These are phyloP conservation scores for Didymella segeticola DNA, from an alignment of 2,329 filamentous ascomycete species.

Conservation along the genomic window DNA sequence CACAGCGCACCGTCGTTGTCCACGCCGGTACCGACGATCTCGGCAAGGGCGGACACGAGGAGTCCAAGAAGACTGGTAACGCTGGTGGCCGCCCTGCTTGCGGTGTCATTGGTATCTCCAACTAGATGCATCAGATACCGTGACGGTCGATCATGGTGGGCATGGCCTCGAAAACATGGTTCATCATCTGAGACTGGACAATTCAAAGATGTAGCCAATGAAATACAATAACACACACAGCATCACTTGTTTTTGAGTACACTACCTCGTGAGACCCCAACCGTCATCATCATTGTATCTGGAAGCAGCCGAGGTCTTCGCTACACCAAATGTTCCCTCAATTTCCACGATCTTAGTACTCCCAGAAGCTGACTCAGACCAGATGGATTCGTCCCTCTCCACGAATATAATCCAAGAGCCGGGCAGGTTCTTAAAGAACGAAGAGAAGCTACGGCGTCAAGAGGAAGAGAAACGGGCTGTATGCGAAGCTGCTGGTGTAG, in stretches of 20 bases:
- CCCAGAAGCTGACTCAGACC: neutral
- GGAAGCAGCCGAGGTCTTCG: too few species aligned
- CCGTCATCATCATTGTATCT: too few species aligned
- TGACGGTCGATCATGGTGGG: neutral
- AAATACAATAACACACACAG: neutral
- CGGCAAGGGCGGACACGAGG: constrained; percentile 87
- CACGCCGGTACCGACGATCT: constrained; percentile 97
- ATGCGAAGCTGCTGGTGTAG: neutral
- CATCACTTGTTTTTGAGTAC: too few species aligned
- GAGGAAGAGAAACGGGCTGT: neutral
- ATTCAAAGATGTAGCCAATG: constrained; percentile 1
- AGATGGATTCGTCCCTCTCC: neutral
- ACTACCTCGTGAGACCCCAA: too few species aligned
- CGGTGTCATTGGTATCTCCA: constrained; percentile 91
- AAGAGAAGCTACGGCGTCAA: neutral
- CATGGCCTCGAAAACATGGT: neutral
- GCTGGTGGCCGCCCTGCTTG: constrained; percentile 92
- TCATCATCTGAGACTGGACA: neutral
- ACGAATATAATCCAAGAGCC: neutral
- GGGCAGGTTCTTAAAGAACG: neutral
- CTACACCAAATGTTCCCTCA: too few species aligned
- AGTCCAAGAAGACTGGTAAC: constrained; percentile 98
- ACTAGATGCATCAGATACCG: constrained; percentile 57
- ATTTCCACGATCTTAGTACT: neutral
- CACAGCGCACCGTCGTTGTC: constrained; percentile 88